Evolutionary conservation across 192 early-diverging fungal species (phyloP).

Genomic region (Linnemannia hyalina): DNA sequence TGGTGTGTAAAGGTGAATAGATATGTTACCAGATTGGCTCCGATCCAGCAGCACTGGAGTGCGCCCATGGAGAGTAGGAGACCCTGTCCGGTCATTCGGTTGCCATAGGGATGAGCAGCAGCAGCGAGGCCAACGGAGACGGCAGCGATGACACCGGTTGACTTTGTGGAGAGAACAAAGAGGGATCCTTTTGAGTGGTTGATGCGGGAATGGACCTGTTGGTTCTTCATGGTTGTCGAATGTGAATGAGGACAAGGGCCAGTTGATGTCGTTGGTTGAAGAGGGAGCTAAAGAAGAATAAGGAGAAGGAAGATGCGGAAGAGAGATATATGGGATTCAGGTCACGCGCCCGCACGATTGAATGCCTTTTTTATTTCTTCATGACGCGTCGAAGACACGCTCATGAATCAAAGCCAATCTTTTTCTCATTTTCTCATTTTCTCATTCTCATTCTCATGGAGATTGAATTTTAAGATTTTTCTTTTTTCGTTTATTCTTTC

Average conservation of each 20-base stretch:
- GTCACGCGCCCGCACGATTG: too few relatives aligned
- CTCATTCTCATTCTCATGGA: too few relatives aligned
- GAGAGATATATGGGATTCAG: neutral
- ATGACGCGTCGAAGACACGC: too few relatives aligned
- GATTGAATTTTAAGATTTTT: too few relatives aligned
- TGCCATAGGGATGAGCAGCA: conserved; percentile 27
- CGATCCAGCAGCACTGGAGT: conserved; percentile 46
- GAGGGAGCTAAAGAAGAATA: neutral
- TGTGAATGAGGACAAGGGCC: neutral
- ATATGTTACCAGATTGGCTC: conserved; percentile 40
- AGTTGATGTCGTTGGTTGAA: too few relatives aligned
- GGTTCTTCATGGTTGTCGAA: conserved; percentile 27
- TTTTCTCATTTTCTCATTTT: too few relatives aligned
- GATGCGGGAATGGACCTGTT: conserved; percentile 17
- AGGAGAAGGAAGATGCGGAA: neutral
- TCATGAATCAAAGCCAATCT: too few relatives aligned
- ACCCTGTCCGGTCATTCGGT: conserved; percentile 9
- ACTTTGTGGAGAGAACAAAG: conserved; percentile 49
- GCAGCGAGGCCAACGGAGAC: conserved; percentile 42
- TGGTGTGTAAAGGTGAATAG: neutral
- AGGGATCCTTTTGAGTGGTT: conserved; percentile 34
- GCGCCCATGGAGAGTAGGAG: conserved; percentile 44
- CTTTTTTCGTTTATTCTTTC: too few relatives aligned
- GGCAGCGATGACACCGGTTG: conserved; percentile 39
- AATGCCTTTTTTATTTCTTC: too few relatives aligned